Base-by-base conservation (phyloP, 768 basidiomycete genomes). In the Lentinula sp. region DNA sequence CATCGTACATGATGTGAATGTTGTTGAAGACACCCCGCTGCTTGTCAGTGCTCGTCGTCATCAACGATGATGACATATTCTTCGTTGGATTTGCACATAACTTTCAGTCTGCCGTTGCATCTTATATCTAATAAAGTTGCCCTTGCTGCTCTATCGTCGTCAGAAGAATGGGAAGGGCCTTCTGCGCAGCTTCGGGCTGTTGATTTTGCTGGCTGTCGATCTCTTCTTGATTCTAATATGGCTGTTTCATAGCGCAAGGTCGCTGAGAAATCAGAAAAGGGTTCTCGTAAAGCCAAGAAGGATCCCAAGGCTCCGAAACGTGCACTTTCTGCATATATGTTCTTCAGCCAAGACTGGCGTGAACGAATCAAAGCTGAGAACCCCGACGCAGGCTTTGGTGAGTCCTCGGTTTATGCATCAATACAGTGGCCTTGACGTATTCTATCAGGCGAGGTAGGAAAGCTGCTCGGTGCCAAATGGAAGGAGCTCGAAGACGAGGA, bases 321-420 rank as follows among this genome's bases (percentile, higher is more conserved):
- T 58, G 90, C 93, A 0, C 82, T 97, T 50, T 97, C 95, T 35
- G 94, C 96, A 43, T 98, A 97, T 80, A 97, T 98, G 96, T 95
- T 95, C 89, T 98, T 98, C 83, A 88, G 86, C 68, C 91, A 95
- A 74, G 95, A 94, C 74, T 90, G 93, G 91, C 85, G 95, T 71
- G 91, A 95, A 76, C 85, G 90, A 72, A 91, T 98, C 83, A 96
- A 95, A 86, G 71, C 84, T 61, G 94, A 97, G 78, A 96, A 98
- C 78, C 95, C 95, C 53, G 93, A 95, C 62, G 94, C 93, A 33
- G 82, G 88, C 60, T 98, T 98, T 70, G 95, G 95, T 91, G 66
- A 65, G 81, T 63, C 18, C 3, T 3, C 28, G 28, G 28, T 3
- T 3, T 28, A 28, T 28, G 28, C 28, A 28, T 3, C 28, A 28